phyloP scores from a whole-genome alignment of 371 early-diverging fungal species.

The Funneliformis caledonium region DNA sequence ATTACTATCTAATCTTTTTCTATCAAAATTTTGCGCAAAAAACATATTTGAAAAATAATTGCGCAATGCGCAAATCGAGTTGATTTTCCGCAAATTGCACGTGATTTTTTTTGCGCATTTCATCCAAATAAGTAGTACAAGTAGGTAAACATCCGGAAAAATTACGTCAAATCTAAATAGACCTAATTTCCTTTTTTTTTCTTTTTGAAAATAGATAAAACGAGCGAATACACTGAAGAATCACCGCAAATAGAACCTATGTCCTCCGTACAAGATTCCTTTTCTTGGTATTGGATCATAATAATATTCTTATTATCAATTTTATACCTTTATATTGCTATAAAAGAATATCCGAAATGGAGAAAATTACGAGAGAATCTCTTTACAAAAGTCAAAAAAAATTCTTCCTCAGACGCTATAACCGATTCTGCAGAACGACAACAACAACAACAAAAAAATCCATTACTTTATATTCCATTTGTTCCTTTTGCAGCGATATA shows the following conservation, averaged over 20 bases:
- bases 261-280: background rate
- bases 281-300: background rate
- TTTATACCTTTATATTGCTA: constrained; percentile 22
- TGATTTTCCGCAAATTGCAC: too few species aligned
- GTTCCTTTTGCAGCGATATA: constrained; percentile 32
- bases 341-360: constrained; percentile 31
- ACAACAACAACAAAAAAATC: background rate
- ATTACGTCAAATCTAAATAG: too few species aligned
- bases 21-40: too few species aligned
- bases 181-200: background rate
- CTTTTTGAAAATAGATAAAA: background rate
- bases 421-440: background rate
- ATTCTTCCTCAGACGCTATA: background rate
- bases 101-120: too few species aligned
- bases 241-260: background rate
- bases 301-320: background rate
- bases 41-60: too few species aligned
- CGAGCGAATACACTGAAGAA: background rate
- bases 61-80: too few species aligned
- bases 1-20: too few species aligned
- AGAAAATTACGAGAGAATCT: background rate
- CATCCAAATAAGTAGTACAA: too few species aligned
- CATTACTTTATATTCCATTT: constrained; percentile 22
- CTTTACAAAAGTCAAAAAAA: background rate
- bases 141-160: background rate